Conservation (phyloP, 257 asterid species). For the Schizonepeta tenuifolia region DNA sequence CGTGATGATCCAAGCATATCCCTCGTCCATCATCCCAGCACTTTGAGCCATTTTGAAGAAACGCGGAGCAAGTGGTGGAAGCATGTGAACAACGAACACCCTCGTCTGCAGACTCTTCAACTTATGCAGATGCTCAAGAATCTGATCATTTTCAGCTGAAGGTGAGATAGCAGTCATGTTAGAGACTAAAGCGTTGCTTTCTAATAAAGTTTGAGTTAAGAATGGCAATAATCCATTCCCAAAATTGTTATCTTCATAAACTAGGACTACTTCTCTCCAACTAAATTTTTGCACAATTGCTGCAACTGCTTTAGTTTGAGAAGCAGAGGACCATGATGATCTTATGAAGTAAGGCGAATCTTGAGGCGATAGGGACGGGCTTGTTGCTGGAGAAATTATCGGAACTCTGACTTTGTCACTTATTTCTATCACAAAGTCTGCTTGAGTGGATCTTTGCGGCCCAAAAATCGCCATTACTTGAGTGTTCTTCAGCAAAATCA, state of each 20-base stretch:
- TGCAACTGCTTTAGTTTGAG: slow-evolving; percentile 46
- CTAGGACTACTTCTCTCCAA: slow-evolving; percentile 52
- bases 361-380: slow-evolving; percentile 20
- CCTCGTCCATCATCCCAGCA: too few relatives aligned
- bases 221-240: slow-evolving; percentile 52
- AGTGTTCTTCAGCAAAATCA: background rate
- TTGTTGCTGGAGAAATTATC: slow-evolving; percentile 24
- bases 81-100: slow-evolving; percentile 45
- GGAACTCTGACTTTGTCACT: background rate
- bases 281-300: slow-evolving; percentile 39
- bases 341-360: background rate
- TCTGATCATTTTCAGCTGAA: background rate
- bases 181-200: slow-evolving; percentile 36
- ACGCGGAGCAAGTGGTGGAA: slow-evolving; percentile 31
- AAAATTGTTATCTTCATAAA: slow-evolving; percentile 41
- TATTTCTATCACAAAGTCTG: slow-evolving; percentile 22
- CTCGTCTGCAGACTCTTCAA: slow-evolving; percentile 43
- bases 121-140: slow-evolving; percentile 40
- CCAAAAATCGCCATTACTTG: slow-evolving; percentile 12
- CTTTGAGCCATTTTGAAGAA: slow-evolving; percentile 28
- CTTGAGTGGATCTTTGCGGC: background rate
- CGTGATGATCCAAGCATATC: too few relatives aligned
- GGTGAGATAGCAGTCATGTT: slow-evolving; percentile 34
- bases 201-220: slow-evolving; percentile 40
- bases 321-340: slow-evolving; percentile 16